Evolutionary conservation across 2,329 filamentous ascomycete species (phyloP), one percentile per base, ranked within the genome.

Genomic region (Fusarium liriodendri): DNA sequence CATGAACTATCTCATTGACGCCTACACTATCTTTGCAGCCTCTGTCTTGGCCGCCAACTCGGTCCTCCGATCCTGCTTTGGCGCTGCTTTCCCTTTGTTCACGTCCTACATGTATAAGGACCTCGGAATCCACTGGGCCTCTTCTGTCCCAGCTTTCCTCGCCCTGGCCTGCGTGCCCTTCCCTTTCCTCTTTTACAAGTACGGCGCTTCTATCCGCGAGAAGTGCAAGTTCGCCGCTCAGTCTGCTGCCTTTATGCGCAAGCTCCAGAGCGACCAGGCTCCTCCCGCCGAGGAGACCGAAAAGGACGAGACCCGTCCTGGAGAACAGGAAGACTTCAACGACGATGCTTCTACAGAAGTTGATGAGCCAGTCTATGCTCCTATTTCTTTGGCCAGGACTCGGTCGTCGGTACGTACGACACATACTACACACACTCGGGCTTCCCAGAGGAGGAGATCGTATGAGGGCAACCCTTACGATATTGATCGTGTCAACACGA

Each of bases 1-100:
- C n/a, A 76, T 72, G 65, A 76, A 76, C 65, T 75, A 75, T 16
- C 73, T 75, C 47, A 71, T 75, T 18, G 73, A 75, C n/a, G 57
- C 73, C 18, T 75, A 75, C 42, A 75, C 73, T 9, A 74, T 75
- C 64, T 75, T 75, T 13, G 73, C 73, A 8, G 73, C 73, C 11
- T 75, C 73, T 0, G 73, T 74, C 29, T 6, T 75, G 2, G 73
- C 73, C 1, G 73, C 73, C 16, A 75, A 73, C 58, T 71, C 70
- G 0, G 73, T 75, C 11, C 67, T 75, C 27, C 70, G 73, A 66
- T 75, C 73, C 14, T 66, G 70, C 13, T 75, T 75, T 10, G 73
- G 73, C 20, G 73, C 73, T 2, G 73, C 73, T 9, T 75, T 75
- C 59, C 73, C 73, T 29, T 58, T 75, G 16, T 75, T 75, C 40